Evolutionary conservation across 2,329 filamentous ascomycete species (phyloP).

Genomic region (Pseudodiploospora longispora): DNA sequence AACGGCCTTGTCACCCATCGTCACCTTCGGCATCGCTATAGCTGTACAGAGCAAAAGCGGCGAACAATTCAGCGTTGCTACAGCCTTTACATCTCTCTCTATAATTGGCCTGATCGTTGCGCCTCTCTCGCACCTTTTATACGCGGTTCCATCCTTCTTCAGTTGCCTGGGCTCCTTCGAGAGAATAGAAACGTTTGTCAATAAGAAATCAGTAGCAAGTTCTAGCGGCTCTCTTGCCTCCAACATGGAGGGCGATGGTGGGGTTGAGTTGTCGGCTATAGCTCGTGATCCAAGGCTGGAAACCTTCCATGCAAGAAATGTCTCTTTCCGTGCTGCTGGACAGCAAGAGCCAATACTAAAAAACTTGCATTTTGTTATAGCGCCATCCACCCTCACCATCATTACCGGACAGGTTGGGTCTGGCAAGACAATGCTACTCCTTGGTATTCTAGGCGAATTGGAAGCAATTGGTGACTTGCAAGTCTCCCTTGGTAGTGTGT

Average conservation of each 20-base stretch:
- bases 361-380: background rate
- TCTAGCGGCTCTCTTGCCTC: background rate
- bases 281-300: background rate
- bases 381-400: background rate
- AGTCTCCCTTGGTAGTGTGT: background rate
- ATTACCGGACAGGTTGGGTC: conserved; percentile 3
- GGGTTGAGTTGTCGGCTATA: background rate
- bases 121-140: conserved; percentile 14
- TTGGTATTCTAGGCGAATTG: conserved; percentile 2
- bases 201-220: background rate
- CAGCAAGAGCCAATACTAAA: background rate
- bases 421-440: conserved; percentile 4
- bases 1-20: conserved; percentile 9
- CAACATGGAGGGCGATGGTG: background rate
- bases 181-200: conserved; percentile 11
- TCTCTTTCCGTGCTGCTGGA: background rate
- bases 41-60: background rate
- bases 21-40: conserved; percentile 16
- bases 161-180: conserved; percentile 16
- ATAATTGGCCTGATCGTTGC: conserved; percentile 15
- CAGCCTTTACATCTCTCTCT: conserved; percentile 16
- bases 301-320: background rate
- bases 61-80: conserved; percentile 2
- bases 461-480: background rate
- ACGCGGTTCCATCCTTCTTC: conserved; percentile 13